Percentiles rank a stretch among this genome's conserved stretches.
phyloP scores from a whole-genome alignment of 495 filamentous ascomycete genomes.

The Paragyromitra xinjiangensis region DNA sequence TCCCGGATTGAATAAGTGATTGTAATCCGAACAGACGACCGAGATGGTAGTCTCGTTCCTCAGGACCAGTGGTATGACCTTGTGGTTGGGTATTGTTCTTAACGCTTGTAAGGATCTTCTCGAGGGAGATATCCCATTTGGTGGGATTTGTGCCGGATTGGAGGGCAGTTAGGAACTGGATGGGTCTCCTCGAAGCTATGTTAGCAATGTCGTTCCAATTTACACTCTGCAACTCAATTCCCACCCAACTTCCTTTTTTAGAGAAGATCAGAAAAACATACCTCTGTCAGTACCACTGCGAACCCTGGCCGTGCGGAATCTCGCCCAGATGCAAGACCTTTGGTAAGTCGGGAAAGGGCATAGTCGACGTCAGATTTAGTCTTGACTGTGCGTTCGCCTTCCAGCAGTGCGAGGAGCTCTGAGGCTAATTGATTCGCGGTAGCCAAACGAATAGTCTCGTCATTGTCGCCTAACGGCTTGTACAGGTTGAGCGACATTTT shows the following conservation, averaged over 20 bases:
- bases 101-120: conserved; percentile 71
- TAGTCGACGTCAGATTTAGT: conserved; percentile 54
- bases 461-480: conserved; percentile 60
- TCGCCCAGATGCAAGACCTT: conserved; percentile 86
- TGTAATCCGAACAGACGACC: conserved; percentile 87
- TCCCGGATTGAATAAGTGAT: conserved; percentile 79
- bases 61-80: conserved; percentile 75
- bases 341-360: conserved; percentile 72
- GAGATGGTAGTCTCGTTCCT: conserved; percentile 83
- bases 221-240: conserved; percentile 45
- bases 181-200: conserved; percentile 24
- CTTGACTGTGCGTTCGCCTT: conserved; percentile 55
- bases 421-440: conserved; percentile 60
- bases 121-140: conserved; percentile 63
- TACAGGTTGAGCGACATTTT: conserved; percentile 57
- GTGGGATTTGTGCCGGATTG: conserved; percentile 37
- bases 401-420: conserved; percentile 57
- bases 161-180: conserved; percentile 53
- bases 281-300: conserved; percentile 85
- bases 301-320: conserved; percentile 93
- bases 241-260: conserved; percentile 55
- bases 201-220: conserved; percentile 46
- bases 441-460: conserved; percentile 58
- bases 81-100: conserved; percentile 71
- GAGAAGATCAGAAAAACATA: conserved; percentile 71